A percentile compares a stretch with the other conserved stretches of the same genome.
Evolutionary conservation across 495 filamentous ascomycete genomes (phyloP).

Genomic region (Haplographium delicatum): DNA sequence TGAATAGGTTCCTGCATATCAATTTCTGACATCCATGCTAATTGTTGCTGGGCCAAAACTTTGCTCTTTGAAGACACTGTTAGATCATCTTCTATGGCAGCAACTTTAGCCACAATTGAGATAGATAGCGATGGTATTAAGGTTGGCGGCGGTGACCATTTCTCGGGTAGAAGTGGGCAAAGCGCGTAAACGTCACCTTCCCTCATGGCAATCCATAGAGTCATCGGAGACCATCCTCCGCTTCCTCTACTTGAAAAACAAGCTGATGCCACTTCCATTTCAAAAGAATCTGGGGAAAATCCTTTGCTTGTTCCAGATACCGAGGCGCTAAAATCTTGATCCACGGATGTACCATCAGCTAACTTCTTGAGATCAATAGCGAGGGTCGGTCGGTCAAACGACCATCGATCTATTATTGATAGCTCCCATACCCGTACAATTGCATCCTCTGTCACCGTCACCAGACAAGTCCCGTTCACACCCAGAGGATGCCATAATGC

Average conservation of each 20-base stretch:
- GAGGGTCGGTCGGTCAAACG: constrained; percentile 75
- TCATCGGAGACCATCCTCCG: constrained; percentile 85
- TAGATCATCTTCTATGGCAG: constrained; percentile 53
- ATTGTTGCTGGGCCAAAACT: constrained; percentile 62
- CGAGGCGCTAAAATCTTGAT: constrained; percentile 70
- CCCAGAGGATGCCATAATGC: constrained; percentile 86
- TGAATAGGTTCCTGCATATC: constrained; percentile 67
- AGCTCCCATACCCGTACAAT: constrained; percentile 86
- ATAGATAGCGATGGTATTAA: constrained; percentile 73
- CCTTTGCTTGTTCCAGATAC: constrained; percentile 65
- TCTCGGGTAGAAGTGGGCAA: constrained; percentile 79
- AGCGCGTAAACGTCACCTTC: constrained; percentile 85
- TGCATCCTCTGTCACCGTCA: constrained; percentile 81
- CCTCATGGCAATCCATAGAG: constrained; percentile 84
- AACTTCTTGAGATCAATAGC: constrained; percentile 79
- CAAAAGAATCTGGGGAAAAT: constrained; percentile 77
- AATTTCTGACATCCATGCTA: constrained; percentile 77
- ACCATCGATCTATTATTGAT: constrained; percentile 69
- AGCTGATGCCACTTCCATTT: constrained; percentile 84
- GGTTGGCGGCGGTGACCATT: constrained; percentile 72
- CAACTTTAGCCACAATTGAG: constrained; percentile 61
- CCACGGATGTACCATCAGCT: constrained; percentile 66
- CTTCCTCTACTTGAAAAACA: constrained; percentile 74
- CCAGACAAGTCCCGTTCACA: constrained; percentile 61
- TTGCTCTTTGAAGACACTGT: constrained; percentile 48